These are phyloP conservation scores for Psophocarpus tetragonolobus DNA, from an alignment of 306 rosid genomes.

Conservation along the genomic window DNA sequence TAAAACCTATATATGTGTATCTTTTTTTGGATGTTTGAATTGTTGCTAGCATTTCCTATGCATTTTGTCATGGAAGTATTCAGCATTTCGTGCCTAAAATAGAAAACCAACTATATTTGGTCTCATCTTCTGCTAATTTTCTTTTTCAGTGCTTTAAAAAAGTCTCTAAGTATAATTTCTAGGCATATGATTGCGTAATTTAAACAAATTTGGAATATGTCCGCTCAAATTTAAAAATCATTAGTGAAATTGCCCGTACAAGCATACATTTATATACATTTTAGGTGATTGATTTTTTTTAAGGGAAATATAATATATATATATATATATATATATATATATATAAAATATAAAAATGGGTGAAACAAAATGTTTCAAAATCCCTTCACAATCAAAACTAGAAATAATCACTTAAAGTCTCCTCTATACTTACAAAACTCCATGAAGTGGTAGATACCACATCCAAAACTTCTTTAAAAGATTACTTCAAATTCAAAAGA, in stretches of 20 bases:
- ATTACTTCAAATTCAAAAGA: too few relatives aligned
- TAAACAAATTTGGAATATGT: background rate
- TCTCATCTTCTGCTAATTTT: background rate
- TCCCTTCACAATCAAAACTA: too few relatives aligned
- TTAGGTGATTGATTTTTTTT: too few relatives aligned
- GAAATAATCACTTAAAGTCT: too few relatives aligned
- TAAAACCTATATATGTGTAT: background rate
- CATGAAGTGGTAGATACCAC: too few relatives aligned
- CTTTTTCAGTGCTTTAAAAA: background rate
- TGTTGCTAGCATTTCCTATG: background rate
- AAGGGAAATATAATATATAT: too few relatives aligned
- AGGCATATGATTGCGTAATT: background rate
- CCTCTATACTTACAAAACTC: too few relatives aligned
- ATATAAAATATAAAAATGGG: too few relatives aligned
- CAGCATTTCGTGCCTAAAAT: background rate
- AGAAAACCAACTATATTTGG: conserved; percentile 6
- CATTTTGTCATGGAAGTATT: background rate
- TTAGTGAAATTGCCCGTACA: background rate
- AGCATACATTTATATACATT: background rate
- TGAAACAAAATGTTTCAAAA: too few relatives aligned
- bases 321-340: too few relatives aligned
- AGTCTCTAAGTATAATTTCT: background rate
- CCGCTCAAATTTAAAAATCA: background rate
- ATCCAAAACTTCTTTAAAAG: too few relatives aligned
- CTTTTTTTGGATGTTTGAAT: background rate